phyloP scores from a whole-genome alignment of 345 rosid genomes.

The Eutrema heterophyllum region DNA sequence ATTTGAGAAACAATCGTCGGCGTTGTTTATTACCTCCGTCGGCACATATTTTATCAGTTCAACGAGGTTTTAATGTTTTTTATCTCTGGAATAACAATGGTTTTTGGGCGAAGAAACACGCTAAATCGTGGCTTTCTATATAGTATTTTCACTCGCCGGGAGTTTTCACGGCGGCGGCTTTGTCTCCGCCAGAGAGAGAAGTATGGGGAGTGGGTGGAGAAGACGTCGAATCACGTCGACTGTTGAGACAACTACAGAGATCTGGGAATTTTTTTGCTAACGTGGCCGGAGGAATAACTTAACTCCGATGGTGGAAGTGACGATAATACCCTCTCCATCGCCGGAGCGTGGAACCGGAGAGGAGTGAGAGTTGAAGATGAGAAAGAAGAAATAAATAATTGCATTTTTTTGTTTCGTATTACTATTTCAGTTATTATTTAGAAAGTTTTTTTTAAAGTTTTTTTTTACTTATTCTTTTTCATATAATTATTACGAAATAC shows the following conservation, averaged over 20 bases:
- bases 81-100: conserved; percentile 66
- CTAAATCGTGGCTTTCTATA: conserved; percentile 48
- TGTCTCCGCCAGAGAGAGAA: conserved; percentile 25
- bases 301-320: conserved; percentile 20
- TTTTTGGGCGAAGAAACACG: conserved; percentile 32
- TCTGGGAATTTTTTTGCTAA: conserved; percentile 55
- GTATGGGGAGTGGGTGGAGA: neutral
- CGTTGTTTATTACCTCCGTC: conserved; percentile 55
- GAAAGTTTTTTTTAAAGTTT: too few relatives aligned
- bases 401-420: too few relatives aligned
- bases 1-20: conserved; percentile 71
- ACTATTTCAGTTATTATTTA: too few relatives aligned
- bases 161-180: conserved; percentile 59
- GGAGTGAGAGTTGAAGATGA: too few relatives aligned
- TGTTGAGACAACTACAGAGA: conserved; percentile 41
- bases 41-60: conserved; percentile 75
- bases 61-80: conserved; percentile 66
- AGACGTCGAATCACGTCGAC: neutral
- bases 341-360: conserved; percentile 76
- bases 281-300: conserved; percentile 96
- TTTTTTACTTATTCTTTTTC: too few relatives aligned
- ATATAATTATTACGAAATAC: too few relatives aligned
- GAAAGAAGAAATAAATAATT: too few relatives aligned
- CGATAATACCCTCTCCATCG: neutral
- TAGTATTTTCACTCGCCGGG: conserved; percentile 66